These are phyloP conservation scores for Phytopythium mirpurense DNA, from an alignment of 352 stramenopile species.

Conservation along the genomic window DNA sequence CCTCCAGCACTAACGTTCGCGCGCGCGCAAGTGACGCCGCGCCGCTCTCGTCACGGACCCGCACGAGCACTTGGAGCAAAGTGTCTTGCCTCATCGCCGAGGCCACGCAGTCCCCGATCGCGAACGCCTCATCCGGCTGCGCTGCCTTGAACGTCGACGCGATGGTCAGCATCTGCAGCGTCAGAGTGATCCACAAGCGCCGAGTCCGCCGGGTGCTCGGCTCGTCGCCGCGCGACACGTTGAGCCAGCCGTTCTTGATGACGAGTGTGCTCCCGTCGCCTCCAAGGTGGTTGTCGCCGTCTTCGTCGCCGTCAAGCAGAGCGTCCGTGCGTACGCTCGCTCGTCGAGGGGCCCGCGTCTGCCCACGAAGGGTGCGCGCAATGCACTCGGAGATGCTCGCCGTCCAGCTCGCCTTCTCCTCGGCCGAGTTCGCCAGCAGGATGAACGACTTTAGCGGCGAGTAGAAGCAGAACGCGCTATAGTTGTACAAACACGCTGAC, in stretches of 20 bases:
- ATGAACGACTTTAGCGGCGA: conserved; percentile 87
- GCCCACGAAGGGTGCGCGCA: conserved; percentile 44
- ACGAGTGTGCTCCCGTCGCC: conserved; percentile 40
- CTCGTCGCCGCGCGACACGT: conserved; percentile 40
- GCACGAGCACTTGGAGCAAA: conserved; percentile 54
- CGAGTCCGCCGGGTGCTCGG: conserved; percentile 25
- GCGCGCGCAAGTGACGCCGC: neutral
- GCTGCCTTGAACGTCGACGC: conserved; percentile 56
- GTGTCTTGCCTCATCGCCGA: conserved; percentile 41
- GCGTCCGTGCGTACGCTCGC: conserved; percentile 58
- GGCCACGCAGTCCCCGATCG: conserved; percentile 53
- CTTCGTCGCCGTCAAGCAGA: conserved; percentile 51
- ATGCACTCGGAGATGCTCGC: conserved; percentile 60
- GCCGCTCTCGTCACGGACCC: conserved; percentile 8
- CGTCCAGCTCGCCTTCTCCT: conserved; percentile 62
- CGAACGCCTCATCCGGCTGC: conserved; percentile 62
- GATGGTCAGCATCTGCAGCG: conserved; percentile 63
- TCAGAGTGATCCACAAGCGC: conserved; percentile 76
- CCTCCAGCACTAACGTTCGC: conserved; percentile 56
- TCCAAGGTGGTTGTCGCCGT: conserved; percentile 38
- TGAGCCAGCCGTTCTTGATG: conserved; percentile 87
- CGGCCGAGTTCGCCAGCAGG: conserved; percentile 57
- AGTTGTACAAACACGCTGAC: conserved; percentile 1
- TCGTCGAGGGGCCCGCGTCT: conserved; percentile 33
- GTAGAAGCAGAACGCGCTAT: conserved; percentile 81